Evolutionary conservation across 2,329 filamentous ascomycete species (phyloP).

Genomic region (Aspergillus novofumigatus): DNA sequence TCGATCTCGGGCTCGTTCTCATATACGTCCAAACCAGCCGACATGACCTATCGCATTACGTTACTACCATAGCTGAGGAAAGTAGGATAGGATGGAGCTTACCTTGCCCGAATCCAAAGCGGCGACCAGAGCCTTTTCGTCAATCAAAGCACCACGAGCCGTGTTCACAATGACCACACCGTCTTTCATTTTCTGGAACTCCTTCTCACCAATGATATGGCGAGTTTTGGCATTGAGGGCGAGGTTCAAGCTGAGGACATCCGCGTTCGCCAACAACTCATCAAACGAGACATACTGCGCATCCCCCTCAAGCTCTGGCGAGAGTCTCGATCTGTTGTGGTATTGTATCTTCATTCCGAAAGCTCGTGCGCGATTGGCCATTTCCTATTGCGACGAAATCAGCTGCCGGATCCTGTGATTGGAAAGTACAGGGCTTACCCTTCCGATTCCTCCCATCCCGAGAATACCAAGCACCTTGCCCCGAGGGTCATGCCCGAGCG

Average conservation of each 20-base stretch:
- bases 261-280: conserved; percentile 42
- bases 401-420: neutral
- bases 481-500: conserved; percentile 43
- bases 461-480: conserved; percentile 45
- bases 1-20: conserved; percentile 46
- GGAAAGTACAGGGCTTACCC: conserved; percentile 27
- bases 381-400: conserved; percentile 32
- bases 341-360: conserved; percentile 48
- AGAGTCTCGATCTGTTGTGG: conserved; percentile 43
- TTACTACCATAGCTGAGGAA: neutral
- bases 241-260: conserved; percentile 46
- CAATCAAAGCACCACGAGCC: conserved; percentile 42
- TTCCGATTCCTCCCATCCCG: conserved; percentile 47
- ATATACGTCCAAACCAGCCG: conserved; percentile 45
- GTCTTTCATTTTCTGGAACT: conserved; percentile 45
- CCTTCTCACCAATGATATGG: conserved; percentile 44
- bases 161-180: conserved; percentile 44
- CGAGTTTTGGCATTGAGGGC: conserved; percentile 42
- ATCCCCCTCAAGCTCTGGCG: conserved; percentile 37
- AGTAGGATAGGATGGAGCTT: conserved; percentile 2
- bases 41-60: conserved; percentile 29
- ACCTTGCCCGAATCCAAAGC: conserved; percentile 45
- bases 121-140: conserved; percentile 45
- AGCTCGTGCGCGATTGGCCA: conserved; percentile 41
- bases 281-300: conserved; percentile 45